Conservation (phyloP, 768 basidiomycete genomes). For the Paxillus involutus region DNA sequence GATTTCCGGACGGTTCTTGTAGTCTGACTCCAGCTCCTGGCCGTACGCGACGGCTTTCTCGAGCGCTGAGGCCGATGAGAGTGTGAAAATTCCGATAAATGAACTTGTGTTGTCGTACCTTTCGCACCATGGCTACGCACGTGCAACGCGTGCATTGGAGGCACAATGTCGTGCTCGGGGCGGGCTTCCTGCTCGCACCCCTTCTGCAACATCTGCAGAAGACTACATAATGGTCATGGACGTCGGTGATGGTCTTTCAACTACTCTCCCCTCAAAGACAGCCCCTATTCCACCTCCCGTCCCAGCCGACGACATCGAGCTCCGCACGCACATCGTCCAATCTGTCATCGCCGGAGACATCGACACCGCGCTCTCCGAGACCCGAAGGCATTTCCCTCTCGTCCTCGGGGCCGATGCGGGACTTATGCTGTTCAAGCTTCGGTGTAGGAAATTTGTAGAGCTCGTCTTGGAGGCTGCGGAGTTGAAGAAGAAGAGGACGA, state of each 20-base stretch:
- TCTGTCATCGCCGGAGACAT: constrained; percentile 70
- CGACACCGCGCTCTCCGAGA: constrained; percentile 61
- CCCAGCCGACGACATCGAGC: constrained; percentile 55
- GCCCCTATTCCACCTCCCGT: constrained; percentile 13
- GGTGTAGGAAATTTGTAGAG: constrained; percentile 85
- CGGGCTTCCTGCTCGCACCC: constrained; percentile 16
- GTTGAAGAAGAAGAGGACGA: constrained; percentile 60
- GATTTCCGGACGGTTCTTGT: constrained; percentile 63
- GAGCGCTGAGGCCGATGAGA: constrained; percentile 59
- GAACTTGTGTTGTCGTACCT: constrained; percentile 79
- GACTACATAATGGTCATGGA: constrained; percentile 53
- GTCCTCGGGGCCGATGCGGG: constrained; percentile 69
- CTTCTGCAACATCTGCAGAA: constrained; percentile 18
- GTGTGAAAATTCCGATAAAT: constrained; percentile 60
- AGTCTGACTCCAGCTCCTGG: constrained; percentile 65
- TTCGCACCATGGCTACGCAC: constrained; percentile 80
- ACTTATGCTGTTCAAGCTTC: constrained; percentile 76
- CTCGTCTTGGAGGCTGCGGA: constrained; percentile 71
- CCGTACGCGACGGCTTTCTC: constrained; percentile 74
- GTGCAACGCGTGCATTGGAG: constrained; percentile 67
- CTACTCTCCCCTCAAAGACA: constrained; percentile 8
- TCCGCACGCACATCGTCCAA: constrained; percentile 69
- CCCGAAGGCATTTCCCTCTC: constrained; percentile 54
- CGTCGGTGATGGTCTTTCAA: constrained; percentile 22
- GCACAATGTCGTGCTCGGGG: constrained; percentile 40